Conservation (phyloP, 2,329 filamentous ascomycete genomes). For the Graphilbum ipis-grandicollis region DNA sequence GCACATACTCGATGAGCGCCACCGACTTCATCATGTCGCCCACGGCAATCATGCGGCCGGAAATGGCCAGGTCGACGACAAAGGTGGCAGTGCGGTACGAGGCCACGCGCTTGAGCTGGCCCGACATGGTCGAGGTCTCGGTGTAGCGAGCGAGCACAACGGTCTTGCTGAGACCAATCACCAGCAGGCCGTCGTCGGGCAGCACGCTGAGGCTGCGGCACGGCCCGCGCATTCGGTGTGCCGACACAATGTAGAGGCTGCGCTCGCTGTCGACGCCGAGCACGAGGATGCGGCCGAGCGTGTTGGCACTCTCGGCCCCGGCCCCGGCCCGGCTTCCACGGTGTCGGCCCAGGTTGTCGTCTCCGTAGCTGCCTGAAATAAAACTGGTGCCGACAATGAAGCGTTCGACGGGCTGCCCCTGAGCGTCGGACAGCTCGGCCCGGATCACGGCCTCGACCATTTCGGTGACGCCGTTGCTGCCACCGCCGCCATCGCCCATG, state of each 20-base stretch:
- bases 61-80: conserved; percentile 64
- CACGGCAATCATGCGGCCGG: conserved; percentile 60
- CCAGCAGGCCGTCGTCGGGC: conserved; percentile 35
- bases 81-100: conserved; percentile 70
- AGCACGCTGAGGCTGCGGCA: conserved; percentile 66
- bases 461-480: conserved; percentile 48
- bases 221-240: conserved; percentile 56
- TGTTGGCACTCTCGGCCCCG: conserved; percentile 23
- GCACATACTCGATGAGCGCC: conserved; percentile 55
- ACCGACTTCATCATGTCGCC: conserved; percentile 91
- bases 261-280: conserved; percentile 66
- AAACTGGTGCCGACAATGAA: conserved; percentile 88
- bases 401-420: conserved; percentile 46
- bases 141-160: conserved; percentile 42
- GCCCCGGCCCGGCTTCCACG: no score
- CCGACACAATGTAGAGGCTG: conserved; percentile 53
- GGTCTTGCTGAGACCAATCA: conserved; percentile 81
- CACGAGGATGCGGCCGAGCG: conserved; percentile 65
- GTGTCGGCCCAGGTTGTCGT: no score
- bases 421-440: conserved; percentile 46
- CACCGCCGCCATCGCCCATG: no score
- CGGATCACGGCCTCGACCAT: conserved; percentile 73
- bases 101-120: conserved; percentile 50
- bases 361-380: no score
- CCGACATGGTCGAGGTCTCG: conserved; percentile 36